A percentile compares a stretch with the other conserved stretches of the same genome.
phyloP scores from a whole-genome alignment of 2,329 filamentous ascomycete genomes.

The Acephala macrosclerotiorum region DNA sequence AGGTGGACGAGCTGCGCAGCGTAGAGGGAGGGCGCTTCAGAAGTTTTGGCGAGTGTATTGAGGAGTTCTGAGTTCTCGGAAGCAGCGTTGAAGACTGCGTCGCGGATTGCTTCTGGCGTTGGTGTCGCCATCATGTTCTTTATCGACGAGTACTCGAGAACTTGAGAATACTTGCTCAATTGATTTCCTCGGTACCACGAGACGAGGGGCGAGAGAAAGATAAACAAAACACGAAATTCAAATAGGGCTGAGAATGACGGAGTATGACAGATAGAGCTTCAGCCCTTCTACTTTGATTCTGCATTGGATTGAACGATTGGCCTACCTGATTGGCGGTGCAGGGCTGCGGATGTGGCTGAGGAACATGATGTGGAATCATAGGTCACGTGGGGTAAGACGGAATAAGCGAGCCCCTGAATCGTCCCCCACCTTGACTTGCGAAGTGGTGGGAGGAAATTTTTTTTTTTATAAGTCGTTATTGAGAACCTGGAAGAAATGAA shows the following conservation, averaged over 20 bases:
- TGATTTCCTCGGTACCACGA: too few relatives aligned
- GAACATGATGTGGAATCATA: not conserved
- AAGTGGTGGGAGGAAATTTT: too few relatives aligned
- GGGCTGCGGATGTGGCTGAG: not conserved
- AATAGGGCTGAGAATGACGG: slow-evolving; percentile 4
- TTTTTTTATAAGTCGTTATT: too few relatives aligned
- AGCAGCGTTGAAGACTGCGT: slow-evolving; percentile 14
- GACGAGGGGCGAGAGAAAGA: not conserved
- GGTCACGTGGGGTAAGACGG: not conserved
- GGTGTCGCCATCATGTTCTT: not conserved
- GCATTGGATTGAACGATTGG: not conserved
- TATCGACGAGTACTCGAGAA: not conserved
- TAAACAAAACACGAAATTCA: not conserved
- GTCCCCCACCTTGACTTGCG: too few relatives aligned
- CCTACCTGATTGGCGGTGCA: not conserved
- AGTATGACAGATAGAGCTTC: not conserved
- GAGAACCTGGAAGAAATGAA: too few relatives aligned
- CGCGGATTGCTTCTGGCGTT: not conserved
- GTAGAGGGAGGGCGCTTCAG: slow-evolving; percentile 13
- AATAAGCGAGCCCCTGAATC: slow-evolving; percentile 1
- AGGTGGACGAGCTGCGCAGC: slow-evolving; percentile 12
- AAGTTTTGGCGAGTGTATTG: slow-evolving; percentile 9
- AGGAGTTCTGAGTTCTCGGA: slow-evolving; percentile 20
- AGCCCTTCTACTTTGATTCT: not conserved
- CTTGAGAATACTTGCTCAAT: not conserved